Conservation (phyloP, 805 yeast species). For the Maudiozyma barnettii region DNA sequence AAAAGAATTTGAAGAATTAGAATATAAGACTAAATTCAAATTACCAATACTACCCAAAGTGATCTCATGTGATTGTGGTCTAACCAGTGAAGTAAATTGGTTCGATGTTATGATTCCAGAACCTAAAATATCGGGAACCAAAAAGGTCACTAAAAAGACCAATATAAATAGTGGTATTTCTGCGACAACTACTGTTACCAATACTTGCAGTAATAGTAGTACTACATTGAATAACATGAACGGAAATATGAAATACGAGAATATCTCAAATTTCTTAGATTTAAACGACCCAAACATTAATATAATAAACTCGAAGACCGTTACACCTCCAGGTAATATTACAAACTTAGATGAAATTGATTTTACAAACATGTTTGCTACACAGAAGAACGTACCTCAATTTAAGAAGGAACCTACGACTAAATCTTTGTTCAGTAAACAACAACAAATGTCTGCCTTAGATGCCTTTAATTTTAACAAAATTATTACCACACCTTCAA, state of each 20-base stretch:
- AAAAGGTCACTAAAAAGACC: slow-evolving; percentile 5
- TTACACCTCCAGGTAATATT: slow-evolving; percentile 1
- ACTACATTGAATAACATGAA: neutral
- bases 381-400: neutral
- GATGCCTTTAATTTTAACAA: neutral
- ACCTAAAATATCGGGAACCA: slow-evolving; percentile 7
- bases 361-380: slow-evolving; percentile 26
- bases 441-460: neutral
- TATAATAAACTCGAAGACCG: neutral
- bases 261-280: neutral
- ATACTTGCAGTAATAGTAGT: neutral
- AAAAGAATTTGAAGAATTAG: slow-evolving; percentile 27
- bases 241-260: neutral
- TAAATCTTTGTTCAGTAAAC: neutral
- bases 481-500: neutral
- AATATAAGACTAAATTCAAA: slow-evolving; percentile 23
- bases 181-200: neutral
- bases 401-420: neutral
- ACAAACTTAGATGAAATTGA: slow-evolving; percentile 24
- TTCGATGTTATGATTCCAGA: slow-evolving; percentile 25
- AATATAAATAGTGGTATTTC: neutral
- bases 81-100: slow-evolving; percentile 27
- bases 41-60: slow-evolving; percentile 24
- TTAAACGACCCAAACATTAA: neutral
- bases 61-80: slow-evolving; percentile 31